Evolutionary conservation across 768 basidiomycete species (phyloP).

Genomic region (Pholiota molesta): DNA sequence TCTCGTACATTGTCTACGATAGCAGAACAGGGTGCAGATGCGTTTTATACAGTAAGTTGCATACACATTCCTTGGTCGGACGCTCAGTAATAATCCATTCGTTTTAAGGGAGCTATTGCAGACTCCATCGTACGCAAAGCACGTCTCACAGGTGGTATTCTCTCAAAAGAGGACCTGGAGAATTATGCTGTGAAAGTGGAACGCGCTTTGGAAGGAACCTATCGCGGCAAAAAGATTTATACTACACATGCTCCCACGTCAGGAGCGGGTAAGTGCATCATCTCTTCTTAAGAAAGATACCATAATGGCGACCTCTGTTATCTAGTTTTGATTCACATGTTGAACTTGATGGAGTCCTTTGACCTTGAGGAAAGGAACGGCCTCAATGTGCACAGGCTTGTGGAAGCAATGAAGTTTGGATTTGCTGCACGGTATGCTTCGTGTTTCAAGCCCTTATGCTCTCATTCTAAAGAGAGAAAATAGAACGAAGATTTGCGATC

Average conservation of each 20-base stretch:
- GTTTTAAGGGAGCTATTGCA: constrained; percentile 73
- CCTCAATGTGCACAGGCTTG: constrained; percentile 73
- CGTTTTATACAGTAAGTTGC: constrained; percentile 71
- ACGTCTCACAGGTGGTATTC: constrained; percentile 72
- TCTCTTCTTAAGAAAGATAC: neutral
- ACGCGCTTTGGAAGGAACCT: constrained; percentile 78
- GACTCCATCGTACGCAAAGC: constrained; percentile 77
- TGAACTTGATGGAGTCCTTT: constrained; percentile 89
- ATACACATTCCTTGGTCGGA: neutral
- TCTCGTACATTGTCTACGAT: constrained; percentile 77
- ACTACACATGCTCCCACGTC: constrained; percentile 85
- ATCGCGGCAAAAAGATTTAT: constrained; percentile 78
- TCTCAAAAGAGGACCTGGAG: constrained; percentile 74
- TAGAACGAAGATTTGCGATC: constrained; percentile 86
- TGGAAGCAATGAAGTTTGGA: constrained; percentile 85
- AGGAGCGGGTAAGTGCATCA: constrained; percentile 59
- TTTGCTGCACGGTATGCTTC: constrained; percentile 48
- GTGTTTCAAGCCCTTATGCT: neutral
- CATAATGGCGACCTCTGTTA: neutral
- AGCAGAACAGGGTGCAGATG: constrained; percentile 75
- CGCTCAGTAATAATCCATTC: constrained; percentile 11
- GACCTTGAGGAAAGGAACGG: constrained; percentile 54
- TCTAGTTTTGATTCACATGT: constrained; percentile 80
- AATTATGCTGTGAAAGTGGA: constrained; percentile 70
- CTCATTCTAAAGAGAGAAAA: neutral